Base-by-base conservation (phyloP, 495 filamentous ascomycete species). In the Oleoguttula mirabilis region DNA sequence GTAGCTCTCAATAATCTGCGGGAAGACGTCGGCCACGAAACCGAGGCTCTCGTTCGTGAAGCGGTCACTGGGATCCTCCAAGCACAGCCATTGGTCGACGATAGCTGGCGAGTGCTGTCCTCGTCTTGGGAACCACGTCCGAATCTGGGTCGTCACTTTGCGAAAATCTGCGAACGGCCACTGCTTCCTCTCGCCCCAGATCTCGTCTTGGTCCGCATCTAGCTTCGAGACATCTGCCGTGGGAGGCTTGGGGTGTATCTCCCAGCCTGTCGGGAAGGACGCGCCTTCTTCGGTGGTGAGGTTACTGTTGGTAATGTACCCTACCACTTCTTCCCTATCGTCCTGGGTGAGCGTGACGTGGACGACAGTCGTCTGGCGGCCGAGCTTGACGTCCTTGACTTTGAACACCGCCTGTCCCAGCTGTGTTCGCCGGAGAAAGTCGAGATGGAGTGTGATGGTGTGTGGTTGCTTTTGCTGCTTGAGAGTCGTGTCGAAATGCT, bases 311-410 rank as follows among this genome's bases (percentile, higher is more conserved):
- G 75, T 83, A 22, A 84, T 63, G 54, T 82, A 84, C 21, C 72
- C 80, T 3, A 76, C 66, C 6, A 83, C 69, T 56, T 80, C 78
- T 36, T 74, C 69, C 15, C 65, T 64, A 2, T 48, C 71, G 11
- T 60, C 66, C 44, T 79, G 76, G 0, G 62, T 56, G 12, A 92
- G 73, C 0, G 72, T 74, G 11, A 83, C 64, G 56, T 85, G 82
- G 10, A 90, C 62, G 4, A 76, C 74, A 23, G 80, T 80, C 6
- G 80, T 72, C 36, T 79, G 72, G 1, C 73, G 62, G 28, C 85
- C 82, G 10, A 82, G 65, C 55, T 92, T 93, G 25, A 75, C 60
- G 45, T 88, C 80, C 37, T 78, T 67, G 32, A 93, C 69, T 12
- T 66, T 65, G 48, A 92, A 68, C 1, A 61, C 55, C 4, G 76